phyloP scores from a whole-genome alignment of 441 rosid genomes.

The Kokia cookei region DNA sequence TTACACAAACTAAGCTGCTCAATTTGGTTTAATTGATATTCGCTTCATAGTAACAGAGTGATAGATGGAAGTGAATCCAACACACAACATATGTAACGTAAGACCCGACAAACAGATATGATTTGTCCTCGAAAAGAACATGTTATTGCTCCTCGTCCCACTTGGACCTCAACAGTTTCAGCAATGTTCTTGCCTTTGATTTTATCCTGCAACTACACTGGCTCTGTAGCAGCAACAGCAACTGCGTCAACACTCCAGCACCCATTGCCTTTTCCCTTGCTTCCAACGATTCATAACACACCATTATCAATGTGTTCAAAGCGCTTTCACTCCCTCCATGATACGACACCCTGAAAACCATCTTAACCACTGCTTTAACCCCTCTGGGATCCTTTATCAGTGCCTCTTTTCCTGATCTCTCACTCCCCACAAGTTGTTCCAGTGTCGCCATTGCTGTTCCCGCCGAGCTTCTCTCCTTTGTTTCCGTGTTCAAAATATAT shows the following conservation, averaged over 20 bases:
- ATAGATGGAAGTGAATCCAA: not conserved
- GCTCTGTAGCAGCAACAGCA: conserved; percentile 59
- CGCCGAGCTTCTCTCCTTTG: conserved; percentile 16
- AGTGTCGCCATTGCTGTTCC: conserved; percentile 27
- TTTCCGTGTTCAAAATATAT: conserved; percentile 22
- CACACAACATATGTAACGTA: not conserved
- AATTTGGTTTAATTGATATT: not conserved
- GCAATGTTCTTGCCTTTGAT: conserved; percentile 44
- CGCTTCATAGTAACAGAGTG: not conserved
- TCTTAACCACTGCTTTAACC: conserved; percentile 36
- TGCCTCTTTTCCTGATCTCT: conserved; percentile 25
- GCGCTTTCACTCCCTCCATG: conserved; percentile 58
- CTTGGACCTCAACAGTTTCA: conserved; percentile 49
- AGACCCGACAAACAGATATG: not conserved
- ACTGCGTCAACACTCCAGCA: conserved; percentile 42
- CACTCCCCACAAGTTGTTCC: conserved; percentile 28
- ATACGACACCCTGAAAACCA: conserved; percentile 58
- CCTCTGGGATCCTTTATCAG: conserved; percentile 29
- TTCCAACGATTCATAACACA: conserved; percentile 39
- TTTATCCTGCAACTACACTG: conserved; percentile 47
- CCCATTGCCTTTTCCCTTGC: conserved; percentile 46
- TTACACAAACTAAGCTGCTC: not conserved
- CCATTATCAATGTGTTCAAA: conserved; percentile 26
- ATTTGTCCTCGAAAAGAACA: not conserved
- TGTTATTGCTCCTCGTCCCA: conserved; percentile 19